Base-by-base conservation (phyloP, 2,329 filamentous ascomycete genomes). In the Nothophaeocryptopus gaeumannii region DNA sequence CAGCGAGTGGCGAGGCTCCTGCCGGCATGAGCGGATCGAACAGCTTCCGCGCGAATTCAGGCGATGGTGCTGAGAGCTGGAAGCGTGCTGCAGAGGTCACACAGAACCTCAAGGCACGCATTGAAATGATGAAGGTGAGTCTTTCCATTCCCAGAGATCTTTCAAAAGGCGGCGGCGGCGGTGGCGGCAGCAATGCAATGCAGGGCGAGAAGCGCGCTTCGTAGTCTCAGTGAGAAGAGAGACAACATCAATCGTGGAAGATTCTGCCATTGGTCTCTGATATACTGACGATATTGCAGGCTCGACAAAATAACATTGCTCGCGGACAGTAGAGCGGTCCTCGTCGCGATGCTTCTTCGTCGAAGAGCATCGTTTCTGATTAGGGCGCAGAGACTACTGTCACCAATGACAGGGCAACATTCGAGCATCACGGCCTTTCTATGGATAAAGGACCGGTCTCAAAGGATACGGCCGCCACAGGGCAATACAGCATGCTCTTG, bases 1-100 rank as follows among this genome's bases (percentile, higher is more conserved):
- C 82, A 4, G 45, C 48, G 15, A 45, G 37, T 34, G 49, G 43
- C 9, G 55, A 53, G 9, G 51, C 47, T 30, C 36, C 38, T 5
- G 53, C 39, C 34, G 43, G 50, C 15, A 36, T 41, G 29, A 43
- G 45, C 31, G 39, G 45, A 11, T 41, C 30, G 14, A 39, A 38
- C 45, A 45, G 38, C 48, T 35, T 53, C 29, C 30, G 48, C 14
- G 50, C 47, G 11, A 51, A 40, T 30, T 40, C 31, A 40, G 40
- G 29, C 16, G 80, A 84, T 39, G 83, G 83, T 1, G 83, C 85
- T 13, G 93, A 99, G 74, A 97, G 91, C 68, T 99, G 93, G 93
- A 95, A 91, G 74, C 80, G 93, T 60, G 93, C 93, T 13, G 93
- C 93, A 2, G 93, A 99, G 74, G 93, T 99, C 50, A 99, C 93